A percentile compares a stretch with the other conserved stretches of the same genome.
phyloP scores from a whole-genome alignment of 106 monocot species.

The Xerophyta viscosa region DNA sequence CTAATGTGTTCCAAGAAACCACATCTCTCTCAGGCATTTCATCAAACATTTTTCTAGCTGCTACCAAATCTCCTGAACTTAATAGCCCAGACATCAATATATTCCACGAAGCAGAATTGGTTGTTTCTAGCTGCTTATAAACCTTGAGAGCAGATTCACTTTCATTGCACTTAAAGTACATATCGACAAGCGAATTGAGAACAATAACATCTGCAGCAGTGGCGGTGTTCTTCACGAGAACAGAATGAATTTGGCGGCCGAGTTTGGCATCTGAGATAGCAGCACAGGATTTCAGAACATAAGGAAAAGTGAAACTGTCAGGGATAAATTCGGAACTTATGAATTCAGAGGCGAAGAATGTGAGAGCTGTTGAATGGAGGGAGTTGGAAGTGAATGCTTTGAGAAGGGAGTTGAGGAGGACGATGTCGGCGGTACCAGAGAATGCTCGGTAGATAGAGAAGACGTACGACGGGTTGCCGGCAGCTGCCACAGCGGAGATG shows the following conservation, averaged over 20 bases:
- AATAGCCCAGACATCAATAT: conserved; percentile 25
- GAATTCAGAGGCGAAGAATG: conserved; percentile 15
- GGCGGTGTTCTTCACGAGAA: conserved; percentile 20
- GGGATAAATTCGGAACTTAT: conserved; percentile 17
- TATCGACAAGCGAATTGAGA: conserved; percentile 32
- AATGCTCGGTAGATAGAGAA: conserved; percentile 25
- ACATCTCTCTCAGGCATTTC: conserved; percentile 26
- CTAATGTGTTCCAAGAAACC: conserved; percentile 29
- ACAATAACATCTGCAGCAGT: conserved; percentile 17
- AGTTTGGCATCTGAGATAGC: conserved; percentile 1
- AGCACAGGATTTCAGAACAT: conserved; percentile 35
- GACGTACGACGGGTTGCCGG: conserved; percentile 24
- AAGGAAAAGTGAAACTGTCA: conserved; percentile 45
- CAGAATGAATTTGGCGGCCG: conserved; percentile 34
- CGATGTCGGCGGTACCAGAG: conserved; percentile 21
- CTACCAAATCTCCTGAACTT: conserved; percentile 3
- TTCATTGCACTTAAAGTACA: conserved; percentile 33
- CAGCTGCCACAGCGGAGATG: conserved; percentile 16
- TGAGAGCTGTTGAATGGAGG: conserved; percentile 2
- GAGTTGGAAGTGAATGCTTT: conserved; percentile 14
- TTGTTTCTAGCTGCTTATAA: conserved; percentile 19
- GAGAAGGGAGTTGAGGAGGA: conserved; percentile 31
- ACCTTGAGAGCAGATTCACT: conserved; percentile 8
- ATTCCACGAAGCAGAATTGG: conserved; percentile 43
- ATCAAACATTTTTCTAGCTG: conserved; percentile 19